Evolutionary conservation across 2,329 filamentous ascomycete genomes (phyloP), one percentile per base, ranked within the genome.

Genomic region (Cylindrodendrum hubeiense): DNA sequence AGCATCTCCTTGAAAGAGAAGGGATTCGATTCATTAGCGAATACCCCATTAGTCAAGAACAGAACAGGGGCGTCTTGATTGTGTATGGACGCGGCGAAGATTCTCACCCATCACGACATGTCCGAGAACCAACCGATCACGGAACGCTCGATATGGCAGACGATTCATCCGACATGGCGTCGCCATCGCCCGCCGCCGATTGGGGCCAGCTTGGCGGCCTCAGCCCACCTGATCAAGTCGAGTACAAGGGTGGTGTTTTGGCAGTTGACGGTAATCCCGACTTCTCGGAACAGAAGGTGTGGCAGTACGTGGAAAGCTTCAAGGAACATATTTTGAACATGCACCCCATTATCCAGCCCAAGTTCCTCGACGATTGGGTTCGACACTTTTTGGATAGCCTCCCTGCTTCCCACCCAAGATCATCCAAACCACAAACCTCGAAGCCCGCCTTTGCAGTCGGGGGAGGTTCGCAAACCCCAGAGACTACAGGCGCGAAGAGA

Each of bases 81-180:
- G 83, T 95, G 2, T 94, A 92, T 78, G 94, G 94, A 1, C 88
- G 90, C 65, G 94, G 94, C 4, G 93, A 97, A 79, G 93, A 92
- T 33, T 83, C 86, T 26, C 90, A 91, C 71, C 82, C 84, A 24
- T 86, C 87, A 47, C 83, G 87, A 24, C 82, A 79, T 8, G 80
- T 83, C 33, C 82, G 80, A 60, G 81, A 83, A 73, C 55, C 73
- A 17, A 71, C 78, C 24, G 79, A 80, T 15, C 76, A 82, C 44
- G 82, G 80, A 19, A 77, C 74, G 5, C 55, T 79, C n/a, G 82
- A 82, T 30, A 80, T 81, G 56, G 75, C 78, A 12, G 83, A 86
- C 51, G 86, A 88, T 60, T 79, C 81, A 30, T 85, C 85, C 2
- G 84, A 89, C 34, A 82, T 82, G 24, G 80, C 84, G n/a, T 87